Conservation (phyloP, 257 asterid species). For the Apocynum venetum region DNA sequence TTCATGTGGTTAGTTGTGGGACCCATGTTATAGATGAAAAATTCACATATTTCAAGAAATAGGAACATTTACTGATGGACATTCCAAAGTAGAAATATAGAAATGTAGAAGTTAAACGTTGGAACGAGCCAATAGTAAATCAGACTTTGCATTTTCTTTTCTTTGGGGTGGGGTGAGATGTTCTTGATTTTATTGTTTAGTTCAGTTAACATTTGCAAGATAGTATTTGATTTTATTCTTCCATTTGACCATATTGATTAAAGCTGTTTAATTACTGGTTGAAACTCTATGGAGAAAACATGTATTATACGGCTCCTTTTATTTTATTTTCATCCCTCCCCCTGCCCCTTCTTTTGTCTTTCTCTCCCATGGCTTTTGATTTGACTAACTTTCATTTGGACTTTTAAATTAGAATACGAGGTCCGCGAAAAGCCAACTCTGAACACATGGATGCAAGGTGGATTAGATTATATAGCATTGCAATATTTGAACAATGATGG, state of each 20-base stretch:
- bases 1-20: no score
- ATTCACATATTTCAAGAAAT: no score
- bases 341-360: no score
- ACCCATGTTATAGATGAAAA: no score
- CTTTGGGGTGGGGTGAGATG: neutral
- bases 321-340: neutral
- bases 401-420: conserved; percentile 66
- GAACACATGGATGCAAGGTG: conserved; percentile 96
- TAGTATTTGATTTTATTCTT: conserved; percentile 1
- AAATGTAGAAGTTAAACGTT: no score
- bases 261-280: neutral
- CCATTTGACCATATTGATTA: neutral
- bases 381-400: conserved; percentile 23
- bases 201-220: neutral
- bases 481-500: conserved; percentile 79
- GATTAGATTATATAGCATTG: conserved; percentile 83
- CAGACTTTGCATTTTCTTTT: no score
- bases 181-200: neutral
- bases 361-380: neutral
- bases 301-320: neutral
- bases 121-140: no score
- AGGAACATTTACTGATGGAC: no score
- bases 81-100: no score
- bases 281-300: neutral
- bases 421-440: conserved; percentile 71